Conservation (phyloP, 768 basidiomycete genomes). For the Auricularia cornea region DNA sequence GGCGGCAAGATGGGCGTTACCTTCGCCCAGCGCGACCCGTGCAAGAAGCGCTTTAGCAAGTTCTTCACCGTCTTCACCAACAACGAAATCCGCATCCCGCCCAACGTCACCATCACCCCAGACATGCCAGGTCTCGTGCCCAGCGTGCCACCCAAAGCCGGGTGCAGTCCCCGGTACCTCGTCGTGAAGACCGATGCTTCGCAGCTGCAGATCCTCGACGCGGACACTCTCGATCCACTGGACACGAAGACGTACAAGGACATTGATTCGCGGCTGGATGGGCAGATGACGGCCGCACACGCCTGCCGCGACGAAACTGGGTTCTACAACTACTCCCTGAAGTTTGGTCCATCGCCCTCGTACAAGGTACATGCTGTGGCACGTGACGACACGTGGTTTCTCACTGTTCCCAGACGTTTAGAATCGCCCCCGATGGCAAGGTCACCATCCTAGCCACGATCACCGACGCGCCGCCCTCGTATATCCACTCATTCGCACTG, state of each 20-base stretch:
- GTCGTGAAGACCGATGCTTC: too few relatives aligned
- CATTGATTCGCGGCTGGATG: slow-evolving; percentile 27
- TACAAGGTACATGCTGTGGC: slow-evolving; percentile 7
- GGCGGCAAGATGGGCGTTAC: slow-evolving; percentile 8
- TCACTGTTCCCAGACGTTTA: too few relatives aligned
- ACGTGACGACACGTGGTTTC: too few relatives aligned
- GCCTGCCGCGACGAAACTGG: slow-evolving; percentile 28
- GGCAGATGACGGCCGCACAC: slow-evolving; percentile 28
- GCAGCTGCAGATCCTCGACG: slow-evolving; percentile 24
- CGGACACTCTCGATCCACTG: slow-evolving; percentile 31
- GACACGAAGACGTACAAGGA: slow-evolving; percentile 19
- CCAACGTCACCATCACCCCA: slow-evolving; percentile 15
- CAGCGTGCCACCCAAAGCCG: slow-evolving; percentile 2
- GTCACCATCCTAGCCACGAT: too few relatives aligned
- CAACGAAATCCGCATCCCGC: not conserved
- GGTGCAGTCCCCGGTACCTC: slow-evolving; percentile 1
- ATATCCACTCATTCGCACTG: too few relatives aligned
- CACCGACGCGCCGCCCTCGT: too few relatives aligned
- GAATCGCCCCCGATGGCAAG: too few relatives aligned
- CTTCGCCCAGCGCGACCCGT: slow-evolving; percentile 20
- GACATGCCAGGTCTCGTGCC: slow-evolving; percentile 15
- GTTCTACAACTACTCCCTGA: slow-evolving; percentile 27
- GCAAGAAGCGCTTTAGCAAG: slow-evolving; percentile 15
- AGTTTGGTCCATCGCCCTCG: slow-evolving; percentile 27
- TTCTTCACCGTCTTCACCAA: slow-evolving; percentile 14